Conservation (phyloP, 2,329 filamentous ascomycete species). For the Xylariomycetidae sp. region DNA sequence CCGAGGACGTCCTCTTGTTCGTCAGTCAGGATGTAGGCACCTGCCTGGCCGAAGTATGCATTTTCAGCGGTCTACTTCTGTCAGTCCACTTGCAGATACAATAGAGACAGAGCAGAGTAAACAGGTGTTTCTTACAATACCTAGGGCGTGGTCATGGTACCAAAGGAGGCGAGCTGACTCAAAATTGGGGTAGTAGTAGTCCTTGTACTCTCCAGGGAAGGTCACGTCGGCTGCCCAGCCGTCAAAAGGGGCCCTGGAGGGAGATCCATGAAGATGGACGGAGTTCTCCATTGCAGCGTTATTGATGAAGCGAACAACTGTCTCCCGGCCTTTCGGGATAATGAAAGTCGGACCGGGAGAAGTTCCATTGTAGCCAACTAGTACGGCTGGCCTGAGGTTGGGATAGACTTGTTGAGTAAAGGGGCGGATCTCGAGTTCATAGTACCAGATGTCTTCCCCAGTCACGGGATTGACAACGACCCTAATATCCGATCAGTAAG, state of each 20-base stretch:
- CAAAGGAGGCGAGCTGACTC: slow-evolving; percentile 50
- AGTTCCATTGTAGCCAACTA: slow-evolving; percentile 49
- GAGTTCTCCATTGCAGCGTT: slow-evolving; percentile 37
- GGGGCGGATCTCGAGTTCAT: slow-evolving; percentile 28
- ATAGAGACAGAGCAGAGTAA: background rate
- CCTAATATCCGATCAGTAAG: slow-evolving; percentile 10
- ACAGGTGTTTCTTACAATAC: slow-evolving; percentile 18
- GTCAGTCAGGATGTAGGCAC: slow-evolving; percentile 51
- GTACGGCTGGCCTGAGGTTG: slow-evolving; percentile 23
- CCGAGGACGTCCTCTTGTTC: slow-evolving; percentile 41
- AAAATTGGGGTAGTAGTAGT: slow-evolving; percentile 54
- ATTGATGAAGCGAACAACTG: slow-evolving; percentile 51
- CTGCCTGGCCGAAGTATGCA: slow-evolving; percentile 52
- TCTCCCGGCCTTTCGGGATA: slow-evolving; percentile 44
- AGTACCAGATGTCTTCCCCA: slow-evolving; percentile 31
- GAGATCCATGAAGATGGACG: slow-evolving; percentile 53
- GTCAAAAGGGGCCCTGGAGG: slow-evolving; percentile 42
- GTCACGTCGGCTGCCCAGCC: slow-evolving; percentile 53
- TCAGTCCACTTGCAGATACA: slow-evolving; percentile 5
- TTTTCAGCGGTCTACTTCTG: slow-evolving; percentile 45
- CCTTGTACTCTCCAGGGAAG: slow-evolving; percentile 49
- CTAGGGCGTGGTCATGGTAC: slow-evolving; percentile 48
- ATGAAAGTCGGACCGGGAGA: slow-evolving; percentile 50
- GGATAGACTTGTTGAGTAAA: slow-evolving; percentile 34
- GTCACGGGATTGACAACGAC: slow-evolving; percentile 31